phyloP scores from a whole-genome alignment of 345 rosid genomes.

The Cardamine chenopodiifolia region DNA sequence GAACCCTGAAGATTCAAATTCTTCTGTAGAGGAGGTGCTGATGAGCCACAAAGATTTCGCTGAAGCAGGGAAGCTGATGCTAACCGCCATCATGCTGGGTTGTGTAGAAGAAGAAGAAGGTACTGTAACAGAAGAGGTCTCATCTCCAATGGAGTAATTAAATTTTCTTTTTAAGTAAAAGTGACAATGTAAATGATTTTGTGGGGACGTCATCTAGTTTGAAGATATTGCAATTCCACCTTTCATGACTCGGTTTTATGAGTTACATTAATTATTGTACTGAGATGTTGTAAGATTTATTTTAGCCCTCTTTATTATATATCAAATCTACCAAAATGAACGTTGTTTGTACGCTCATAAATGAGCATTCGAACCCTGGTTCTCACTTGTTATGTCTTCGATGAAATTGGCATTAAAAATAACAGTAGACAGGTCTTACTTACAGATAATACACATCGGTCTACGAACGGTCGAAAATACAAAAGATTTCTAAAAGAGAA shows the following conservation, averaged over 20 bases:
- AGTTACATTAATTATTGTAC: conserved; percentile 6
- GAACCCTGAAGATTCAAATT: conserved; percentile 44
- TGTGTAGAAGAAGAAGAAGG: conserved; percentile 48
- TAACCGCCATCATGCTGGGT: conserved; percentile 74
- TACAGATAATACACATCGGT: too few relatives aligned
- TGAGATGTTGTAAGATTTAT: conserved; percentile 4
- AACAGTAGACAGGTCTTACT: too few relatives aligned
- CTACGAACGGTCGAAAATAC: too few relatives aligned
- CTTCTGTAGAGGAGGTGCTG: conserved; percentile 71
- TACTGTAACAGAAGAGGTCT: conserved; percentile 27
- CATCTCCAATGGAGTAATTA: conserved; percentile 43
- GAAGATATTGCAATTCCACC: conserved; percentile 1
- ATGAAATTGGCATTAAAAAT: too few relatives aligned
- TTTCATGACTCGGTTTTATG: conserved; percentile 7
- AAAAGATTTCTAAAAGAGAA: too few relatives aligned
- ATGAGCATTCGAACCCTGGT: not conserved
- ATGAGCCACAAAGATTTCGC: conserved; percentile 87
- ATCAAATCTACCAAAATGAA: not conserved
- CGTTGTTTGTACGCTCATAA: not conserved
- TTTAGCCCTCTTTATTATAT: not conserved
- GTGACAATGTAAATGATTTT: conserved; percentile 19
- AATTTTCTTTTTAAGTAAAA: not conserved
- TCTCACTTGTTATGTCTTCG: too few relatives aligned
- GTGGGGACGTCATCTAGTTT: conserved; percentile 20
- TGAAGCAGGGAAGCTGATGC: conserved; percentile 84